Evolutionary conservation across 2,329 filamentous ascomycete genomes (phyloP), one percentile per base, ranked within the genome.

Genomic region (Chrysosporium queenslandicum): DNA sequence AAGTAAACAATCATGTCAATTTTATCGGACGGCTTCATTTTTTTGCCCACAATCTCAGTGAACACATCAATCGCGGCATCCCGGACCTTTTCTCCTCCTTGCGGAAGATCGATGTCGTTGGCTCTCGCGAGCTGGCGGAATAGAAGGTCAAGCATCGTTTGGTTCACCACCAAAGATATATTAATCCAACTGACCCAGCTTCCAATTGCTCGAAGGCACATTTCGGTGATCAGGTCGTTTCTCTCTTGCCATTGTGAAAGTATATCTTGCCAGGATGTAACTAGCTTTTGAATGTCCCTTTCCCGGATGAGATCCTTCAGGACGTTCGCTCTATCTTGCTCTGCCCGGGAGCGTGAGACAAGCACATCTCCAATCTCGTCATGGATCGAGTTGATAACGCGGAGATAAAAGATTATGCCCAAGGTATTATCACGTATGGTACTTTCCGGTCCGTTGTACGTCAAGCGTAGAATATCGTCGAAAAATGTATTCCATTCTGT

Each of bases 131-230:
- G 85, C 58, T 97, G 80, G 58, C 92, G 86, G 63, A 96, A 84
- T 54, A 98, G 77, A 46, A 89, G 78, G 64, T 79, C 82, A 62
- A 97, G 81, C 78, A 95, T 92, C 50, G 84, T 80, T 65, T 90
- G 81, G 68, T 94, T 94, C 61, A 98, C 87, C 41, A 98, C 83
- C 53, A 98, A 76, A 47, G 86, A 86, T 61, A 98, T 97, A 65
- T 97, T 92, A 63, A 94, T 94, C 92, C 92, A 98, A 77, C 89
- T 94, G 55, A 95, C 89, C 91, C 92, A 98, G 67, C 91, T 92
- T 34, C 88, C 89, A 58, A 98, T 82, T n/a, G 89, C 85, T 69
- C 85, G 88, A 50, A 98, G 77, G 61, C 87, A 90, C 77, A 94
- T 83, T 67, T 96, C 89, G 40, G 94, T 78, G 53, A 97, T 78